Evolutionary conservation across 257 asterid species (phyloP).

Genomic region (Vinca minor): DNA sequence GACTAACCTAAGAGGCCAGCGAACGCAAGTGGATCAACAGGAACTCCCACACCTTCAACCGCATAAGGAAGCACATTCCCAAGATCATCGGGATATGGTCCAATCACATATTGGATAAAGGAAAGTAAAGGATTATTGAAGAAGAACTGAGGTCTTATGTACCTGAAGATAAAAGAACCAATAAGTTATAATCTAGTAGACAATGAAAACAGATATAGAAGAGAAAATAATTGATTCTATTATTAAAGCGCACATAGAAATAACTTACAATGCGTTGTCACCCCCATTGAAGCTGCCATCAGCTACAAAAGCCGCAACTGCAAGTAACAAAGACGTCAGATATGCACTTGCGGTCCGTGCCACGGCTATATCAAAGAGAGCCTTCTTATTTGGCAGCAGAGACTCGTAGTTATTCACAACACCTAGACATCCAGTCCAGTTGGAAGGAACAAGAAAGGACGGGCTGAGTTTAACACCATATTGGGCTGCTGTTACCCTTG

Average conservation of each 20-base stretch:
- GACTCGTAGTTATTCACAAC: slow-evolving; percentile 84
- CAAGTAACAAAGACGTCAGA: slow-evolving; percentile 58
- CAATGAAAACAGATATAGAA: not conserved
- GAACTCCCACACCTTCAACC: slow-evolving; percentile 92
- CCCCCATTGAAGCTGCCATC: slow-evolving; percentile 93
- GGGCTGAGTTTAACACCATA: slow-evolving; percentile 88
- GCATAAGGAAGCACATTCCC: slow-evolving; percentile 88
- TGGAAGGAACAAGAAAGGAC: slow-evolving; percentile 90
- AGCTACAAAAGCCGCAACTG: slow-evolving; percentile 59
- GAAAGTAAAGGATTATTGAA: slow-evolving; percentile 82
- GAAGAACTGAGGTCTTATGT: slow-evolving; percentile 87
- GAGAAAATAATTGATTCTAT: not conserved
- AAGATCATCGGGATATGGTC: slow-evolving; percentile 83
- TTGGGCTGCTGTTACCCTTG: slow-evolving; percentile 65
- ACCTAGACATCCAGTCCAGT: slow-evolving; percentile 89
- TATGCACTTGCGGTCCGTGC: slow-evolving; percentile 86
- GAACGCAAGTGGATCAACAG: slow-evolving; percentile 93
- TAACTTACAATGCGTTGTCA: slow-evolving; percentile 74
- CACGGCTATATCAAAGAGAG: slow-evolving; percentile 79
- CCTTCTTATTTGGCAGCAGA: slow-evolving; percentile 71
- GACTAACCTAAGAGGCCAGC: slow-evolving; percentile 80
- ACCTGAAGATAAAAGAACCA: slow-evolving; percentile 39
- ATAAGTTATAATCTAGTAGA: not conserved
- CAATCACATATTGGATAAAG: slow-evolving; percentile 71
- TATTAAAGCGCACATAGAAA: not conserved